Percentiles rank a stretch among this genome's conserved stretches.
phyloP scores from a whole-genome alignment of 768 basidiomycete species.

The Mycena vitilis region DNA sequence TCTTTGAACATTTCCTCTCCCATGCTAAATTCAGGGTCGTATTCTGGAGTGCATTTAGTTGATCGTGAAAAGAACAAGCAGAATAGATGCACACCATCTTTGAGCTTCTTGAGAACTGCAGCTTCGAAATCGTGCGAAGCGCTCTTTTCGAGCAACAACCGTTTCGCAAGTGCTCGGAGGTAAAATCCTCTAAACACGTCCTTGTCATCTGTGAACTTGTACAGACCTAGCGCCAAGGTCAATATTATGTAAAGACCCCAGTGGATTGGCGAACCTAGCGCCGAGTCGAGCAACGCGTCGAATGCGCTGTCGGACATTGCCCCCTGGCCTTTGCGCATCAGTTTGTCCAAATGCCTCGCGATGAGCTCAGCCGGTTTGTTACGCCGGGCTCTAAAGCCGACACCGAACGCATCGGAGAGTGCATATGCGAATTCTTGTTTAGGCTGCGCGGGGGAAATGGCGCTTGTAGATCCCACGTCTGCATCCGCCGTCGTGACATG shows the following conservation, averaged over 20 bases:
- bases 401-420: conserved; percentile 75
- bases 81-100: conserved; percentile 63
- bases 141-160: conserved; percentile 84
- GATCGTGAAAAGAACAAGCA: background rate
- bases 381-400: conserved; percentile 78
- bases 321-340: conserved; percentile 90
- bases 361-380: conserved; percentile 94
- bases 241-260: conserved; percentile 43
- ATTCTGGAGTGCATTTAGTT: conserved; percentile 62
- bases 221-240: conserved; percentile 77
- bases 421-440: conserved; percentile 75
- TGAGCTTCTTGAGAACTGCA: conserved; percentile 85
- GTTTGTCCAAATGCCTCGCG: conserved; percentile 88
- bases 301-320: conserved; percentile 72
- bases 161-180: conserved; percentile 87
- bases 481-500: conserved; percentile 29
- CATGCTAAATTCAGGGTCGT: conserved; percentile 95
- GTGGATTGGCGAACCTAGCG: conserved; percentile 59
- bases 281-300: conserved; percentile 70
- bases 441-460: conserved; percentile 48
- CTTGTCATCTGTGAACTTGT: conserved; percentile 90
- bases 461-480: conserved; percentile 43
- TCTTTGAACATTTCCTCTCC: conserved; percentile 98
- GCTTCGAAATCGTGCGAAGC: conserved; percentile 91
- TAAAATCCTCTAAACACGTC: conserved; percentile 96